Evolutionary conservation across 352 stramenopile genomes (phyloP), one percentile per base, ranked within the genome.

Genomic region (Blastocystis sp.): DNA sequence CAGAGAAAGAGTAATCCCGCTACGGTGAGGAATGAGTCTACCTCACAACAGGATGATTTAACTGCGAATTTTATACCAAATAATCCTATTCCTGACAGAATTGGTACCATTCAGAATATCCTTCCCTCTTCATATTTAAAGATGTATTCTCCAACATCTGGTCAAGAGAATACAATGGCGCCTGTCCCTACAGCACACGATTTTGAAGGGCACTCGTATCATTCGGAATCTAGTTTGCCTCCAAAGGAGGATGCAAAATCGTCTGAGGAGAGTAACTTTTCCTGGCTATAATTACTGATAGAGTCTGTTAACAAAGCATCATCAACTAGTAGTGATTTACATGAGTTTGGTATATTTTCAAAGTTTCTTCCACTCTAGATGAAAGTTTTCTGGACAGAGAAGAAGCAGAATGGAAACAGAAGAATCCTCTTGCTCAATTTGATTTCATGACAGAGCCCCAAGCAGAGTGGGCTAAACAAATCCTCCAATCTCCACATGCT

Each of bases 381-480:
- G 54, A 66, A 30, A 53, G 68, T 37, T 85, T 68, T 68, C 34
- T 85, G 45, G 30, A 85, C 37, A 66, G 24, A 3, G 47, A 43
- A 30, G 47, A 62, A 13, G 45, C 53, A 16, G 47, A 34, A n/a
- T 85, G 53, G 30, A n/a, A 45, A 18, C 30, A 85, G 39, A 37
- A 59, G 16, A 39, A 68, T 43, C 43, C 73, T 8, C 43, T 85
- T 16, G 55, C 53, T 16, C 43, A 64, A 24, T 85, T 85, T n/a
- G 73, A 85, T n/a, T 68, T 85, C 26, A 53, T 66, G 18, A 47
- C 45, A n/a, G 63, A 47, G 16, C 73, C 73, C 8, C 34, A 66
- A 30, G 73, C 43, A 45, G 73, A 85, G 11, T 85, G 73, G 73
- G 73, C 73, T 20, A 85, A 85, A 37, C 73, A 85, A 26, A 65